phyloP scores from a whole-genome alignment of 1,139 yeast genomes.

The Saccharomyces uvarum region DNA sequence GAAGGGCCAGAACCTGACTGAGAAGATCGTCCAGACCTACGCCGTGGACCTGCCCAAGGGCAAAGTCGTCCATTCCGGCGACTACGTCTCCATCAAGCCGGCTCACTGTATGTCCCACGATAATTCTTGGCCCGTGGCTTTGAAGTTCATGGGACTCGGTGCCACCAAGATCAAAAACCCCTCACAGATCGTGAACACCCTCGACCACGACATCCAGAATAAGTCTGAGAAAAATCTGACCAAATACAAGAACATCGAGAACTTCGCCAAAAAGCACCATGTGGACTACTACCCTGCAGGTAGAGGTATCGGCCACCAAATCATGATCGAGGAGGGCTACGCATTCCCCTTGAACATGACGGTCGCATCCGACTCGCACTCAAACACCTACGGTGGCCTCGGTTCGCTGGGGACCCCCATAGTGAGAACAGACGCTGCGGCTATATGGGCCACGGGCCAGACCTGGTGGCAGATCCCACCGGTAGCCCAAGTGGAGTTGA shows the following conservation, averaged over 20 bases:
- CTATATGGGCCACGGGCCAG: slow-evolving; percentile 98
- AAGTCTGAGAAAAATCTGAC: slow-evolving; percentile 77
- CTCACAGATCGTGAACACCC: slow-evolving; percentile 86
- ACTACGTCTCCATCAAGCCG: slow-evolving; percentile 89
- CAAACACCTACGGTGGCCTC: slow-evolving; percentile 95
- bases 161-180: slow-evolving; percentile 76
- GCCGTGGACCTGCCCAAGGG: slow-evolving; percentile 73
- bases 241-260: slow-evolving; percentile 80
- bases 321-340: slow-evolving; percentile 97
- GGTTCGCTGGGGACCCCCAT: slow-evolving; percentile 95
- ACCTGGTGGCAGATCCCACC: slow-evolving; percentile 99
- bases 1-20: slow-evolving; percentile 70
- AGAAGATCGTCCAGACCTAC: slow-evolving; percentile 87
- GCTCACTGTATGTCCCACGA: slow-evolving; percentile 99
- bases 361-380: slow-evolving; percentile 96
- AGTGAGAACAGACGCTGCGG: slow-evolving; percentile 97
- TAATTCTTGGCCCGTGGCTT: slow-evolving; percentile 98
- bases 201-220: slow-evolving; percentile 97
- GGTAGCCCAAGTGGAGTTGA: slow-evolving; percentile 85
- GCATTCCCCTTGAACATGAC: slow-evolving; percentile 91
- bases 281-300: slow-evolving; percentile 98
- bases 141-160: slow-evolving; percentile 91
- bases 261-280: slow-evolving; percentile 85
- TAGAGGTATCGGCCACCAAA: slow-evolving; percentile 97
- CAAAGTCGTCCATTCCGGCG: slow-evolving; percentile 77